These are phyloP conservation scores for Aspergillus sparsus DNA, from an alignment of 495 filamentous ascomycete species.

Conservation along the genomic window DNA sequence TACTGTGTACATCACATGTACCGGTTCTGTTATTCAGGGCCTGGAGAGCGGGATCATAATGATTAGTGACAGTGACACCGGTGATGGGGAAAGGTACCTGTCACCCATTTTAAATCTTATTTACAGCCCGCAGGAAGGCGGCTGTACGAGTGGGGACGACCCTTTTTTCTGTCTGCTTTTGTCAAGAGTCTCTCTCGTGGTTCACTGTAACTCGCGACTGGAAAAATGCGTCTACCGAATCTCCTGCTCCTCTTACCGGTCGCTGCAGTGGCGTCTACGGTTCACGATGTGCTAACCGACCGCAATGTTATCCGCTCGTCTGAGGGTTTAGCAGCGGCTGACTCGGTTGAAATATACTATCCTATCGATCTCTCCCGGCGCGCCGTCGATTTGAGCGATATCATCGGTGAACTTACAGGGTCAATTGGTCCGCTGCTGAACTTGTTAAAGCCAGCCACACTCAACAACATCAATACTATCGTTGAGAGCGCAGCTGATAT, in stretches of 20 bases:
- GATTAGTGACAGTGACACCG: too few species aligned
- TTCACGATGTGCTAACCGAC: background rate
- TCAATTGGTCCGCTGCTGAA: background rate
- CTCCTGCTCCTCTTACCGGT: background rate
- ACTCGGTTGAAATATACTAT: too few species aligned
- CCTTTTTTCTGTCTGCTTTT: too few species aligned
- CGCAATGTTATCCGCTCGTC: background rate
- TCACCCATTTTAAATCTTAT: too few species aligned
- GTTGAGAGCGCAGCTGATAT: background rate
- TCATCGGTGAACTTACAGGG: background rate
- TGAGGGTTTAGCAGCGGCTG: too few species aligned
- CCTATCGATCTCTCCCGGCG: background rate
- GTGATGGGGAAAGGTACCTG: too few species aligned
- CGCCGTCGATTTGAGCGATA: background rate
- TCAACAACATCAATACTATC: constrained; percentile 6
- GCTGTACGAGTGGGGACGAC: too few species aligned
- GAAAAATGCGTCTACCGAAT: background rate
- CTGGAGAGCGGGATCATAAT: too few species aligned
- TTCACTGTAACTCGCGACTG: background rate
- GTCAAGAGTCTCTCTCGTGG: background rate
- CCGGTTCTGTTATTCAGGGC: too few species aligned
- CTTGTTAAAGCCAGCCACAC: background rate
- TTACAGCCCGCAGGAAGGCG: too few species aligned
- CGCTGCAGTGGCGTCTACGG: background rate
- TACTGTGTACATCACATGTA: too few species aligned